phyloP scores from a whole-genome alignment of 2,329 filamentous ascomycete species.

The Xylaria sp. region DNA sequence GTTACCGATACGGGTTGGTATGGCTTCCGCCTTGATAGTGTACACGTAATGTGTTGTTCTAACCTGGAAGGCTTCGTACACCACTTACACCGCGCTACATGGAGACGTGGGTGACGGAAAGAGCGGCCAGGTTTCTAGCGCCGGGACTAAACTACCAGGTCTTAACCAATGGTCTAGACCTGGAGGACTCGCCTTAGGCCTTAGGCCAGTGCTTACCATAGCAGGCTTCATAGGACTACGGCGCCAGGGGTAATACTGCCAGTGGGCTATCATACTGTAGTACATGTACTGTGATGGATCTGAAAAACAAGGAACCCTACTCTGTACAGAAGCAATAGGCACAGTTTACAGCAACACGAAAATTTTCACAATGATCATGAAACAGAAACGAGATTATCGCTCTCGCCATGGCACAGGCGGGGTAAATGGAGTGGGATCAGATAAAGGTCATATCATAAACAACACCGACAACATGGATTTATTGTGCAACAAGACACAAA shows the following conservation, averaged over 20 bases:
- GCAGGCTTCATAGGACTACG: background rate
- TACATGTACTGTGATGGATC: too few relatives aligned
- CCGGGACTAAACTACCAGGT: background rate
- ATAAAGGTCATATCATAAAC: slow-evolving; percentile 18
- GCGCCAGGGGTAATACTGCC: background rate
- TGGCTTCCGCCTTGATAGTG: background rate
- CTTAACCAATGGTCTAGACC: slow-evolving; percentile 20
- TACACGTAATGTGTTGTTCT: slow-evolving; percentile 9
- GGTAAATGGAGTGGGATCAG: background rate
- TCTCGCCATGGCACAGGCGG: background rate
- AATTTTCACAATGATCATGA: slow-evolving; percentile 9
- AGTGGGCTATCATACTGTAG: too few relatives aligned
- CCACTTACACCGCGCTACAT: background rate
- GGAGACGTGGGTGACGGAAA: slow-evolving; percentile 18
- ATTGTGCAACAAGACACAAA: background rate
- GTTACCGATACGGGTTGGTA: background rate
- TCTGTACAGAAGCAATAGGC: too few relatives aligned
- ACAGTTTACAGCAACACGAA: slow-evolving; percentile 1
- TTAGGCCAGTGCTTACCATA: background rate
- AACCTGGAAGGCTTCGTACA: background rate
- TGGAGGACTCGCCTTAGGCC: background rate
- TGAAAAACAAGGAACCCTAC: too few relatives aligned
- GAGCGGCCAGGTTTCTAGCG: slow-evolving; percentile 11
- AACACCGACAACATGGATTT: background rate
- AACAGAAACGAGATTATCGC: slow-evolving; percentile 22